Base-by-base conservation (phyloP, 2,329 filamentous ascomycete genomes). In the Ophiosphaerella korrae region DNA sequence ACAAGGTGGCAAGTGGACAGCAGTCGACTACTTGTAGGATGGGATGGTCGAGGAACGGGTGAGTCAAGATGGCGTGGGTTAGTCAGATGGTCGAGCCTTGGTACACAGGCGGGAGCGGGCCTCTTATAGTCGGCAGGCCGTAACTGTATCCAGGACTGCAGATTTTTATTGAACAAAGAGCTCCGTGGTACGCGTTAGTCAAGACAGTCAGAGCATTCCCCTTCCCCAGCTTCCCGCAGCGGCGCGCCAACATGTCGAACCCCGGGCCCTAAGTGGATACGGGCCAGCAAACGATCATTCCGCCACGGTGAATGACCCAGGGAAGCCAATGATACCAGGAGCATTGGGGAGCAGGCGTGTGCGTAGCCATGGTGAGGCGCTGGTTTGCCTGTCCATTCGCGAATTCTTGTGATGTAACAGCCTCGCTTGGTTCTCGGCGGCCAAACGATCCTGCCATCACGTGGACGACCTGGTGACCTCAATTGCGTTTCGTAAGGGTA, bases 101-200 rank as follows among this genome's bases (percentile, higher is more conserved):
- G 39, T 41, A 45, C 42, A 45, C 37, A 39, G 50, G 50, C 45
- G 57, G 50, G 23, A 45, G 49, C 21, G 43, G 35, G 41, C 33
- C 45, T 67, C 61, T 69, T 72, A 72, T 72, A 72, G 55, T 58
- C 11, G 43, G 31, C 40, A 38, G 42, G 29, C 23, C 43, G 32
- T 50, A 45, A 34, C 36, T 48, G 42, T 11, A 44, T 42, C 44
- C 34, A 42, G 56, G 16, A 42, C 31, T 48, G 57, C 62, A 69
- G 63, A 66, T 48, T 56, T 68, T 68, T 63, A 61, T 56, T 48
- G 45, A 35, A 67, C 60, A 68, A 66, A 63, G 55, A 53, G 59
- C 55, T 56, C 58, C 50, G 54, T 64, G 61, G 64, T 65, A 62
- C 55, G 31, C 62, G 66, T 67, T 71, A 70, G 67, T 70, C 67